These are phyloP conservation scores for Tricharina praecox DNA, from an alignment of 495 filamentous ascomycete species.

Conservation along the genomic window DNA sequence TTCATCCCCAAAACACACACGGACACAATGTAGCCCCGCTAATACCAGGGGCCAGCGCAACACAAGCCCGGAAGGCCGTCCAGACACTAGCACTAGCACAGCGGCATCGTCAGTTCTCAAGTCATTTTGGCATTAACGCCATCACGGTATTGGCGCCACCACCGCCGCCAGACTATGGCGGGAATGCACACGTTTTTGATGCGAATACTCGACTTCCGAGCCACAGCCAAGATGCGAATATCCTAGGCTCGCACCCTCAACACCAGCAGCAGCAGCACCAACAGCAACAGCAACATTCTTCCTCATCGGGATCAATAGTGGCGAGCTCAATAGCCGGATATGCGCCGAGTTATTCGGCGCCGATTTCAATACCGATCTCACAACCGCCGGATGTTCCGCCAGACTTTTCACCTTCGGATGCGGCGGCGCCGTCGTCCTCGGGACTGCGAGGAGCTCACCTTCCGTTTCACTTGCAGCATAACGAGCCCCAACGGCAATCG, in stretches of 20 bases:
- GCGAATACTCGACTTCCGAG: constrained; percentile 19
- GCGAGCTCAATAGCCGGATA: constrained; percentile 21
- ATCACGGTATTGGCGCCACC: constrained; percentile 14
- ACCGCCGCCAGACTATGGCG: constrained; percentile 22
- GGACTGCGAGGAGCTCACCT: constrained; percentile 22
- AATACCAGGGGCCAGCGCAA: no score
- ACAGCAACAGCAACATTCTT: no score
- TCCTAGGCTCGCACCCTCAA: constrained; percentile 19
- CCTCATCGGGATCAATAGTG: constrained; percentile 18
- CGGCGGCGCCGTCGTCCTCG: constrained; percentile 12
- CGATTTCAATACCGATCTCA: constrained; percentile 14
- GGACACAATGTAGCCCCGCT: no score
- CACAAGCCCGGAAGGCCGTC: constrained; percentile 26
- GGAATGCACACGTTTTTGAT: constrained; percentile 25
- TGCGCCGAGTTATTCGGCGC: constrained; percentile 16
- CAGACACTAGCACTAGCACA: constrained; percentile 23
- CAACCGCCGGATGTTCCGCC: constrained; percentile 13
- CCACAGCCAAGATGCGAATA: constrained; percentile 18
- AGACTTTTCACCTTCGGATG: constrained; percentile 19
- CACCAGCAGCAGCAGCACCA: no score
- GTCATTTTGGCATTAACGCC: constrained; percentile 22
- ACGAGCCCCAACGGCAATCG: constrained; percentile 23
- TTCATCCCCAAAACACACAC: background rate
- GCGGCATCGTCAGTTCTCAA: constrained; percentile 21
- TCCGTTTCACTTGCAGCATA: constrained; percentile 25